Evolutionary conservation across 768 basidiomycete genomes (phyloP).

Genomic region (Cystobasidium onofrii): DNA sequence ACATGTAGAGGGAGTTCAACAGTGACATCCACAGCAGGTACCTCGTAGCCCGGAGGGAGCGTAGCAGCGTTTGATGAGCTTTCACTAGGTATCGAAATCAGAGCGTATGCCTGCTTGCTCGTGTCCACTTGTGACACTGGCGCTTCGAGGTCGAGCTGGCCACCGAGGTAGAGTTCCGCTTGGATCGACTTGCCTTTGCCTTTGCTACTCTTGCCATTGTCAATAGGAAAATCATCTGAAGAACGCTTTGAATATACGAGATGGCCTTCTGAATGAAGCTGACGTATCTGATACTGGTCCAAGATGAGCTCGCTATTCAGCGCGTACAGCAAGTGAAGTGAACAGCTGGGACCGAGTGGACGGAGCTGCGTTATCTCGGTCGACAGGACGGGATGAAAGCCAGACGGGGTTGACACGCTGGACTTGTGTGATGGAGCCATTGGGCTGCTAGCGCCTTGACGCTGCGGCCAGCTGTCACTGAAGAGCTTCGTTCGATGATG

Average conservation of each 20-base stretch:
- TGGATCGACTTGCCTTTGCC: constrained; percentile 18
- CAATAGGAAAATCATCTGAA: neutral
- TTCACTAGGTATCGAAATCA: constrained; percentile 15
- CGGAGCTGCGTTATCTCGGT: constrained; percentile 4
- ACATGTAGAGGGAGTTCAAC: constrained; percentile 34
- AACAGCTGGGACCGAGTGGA: constrained; percentile 22
- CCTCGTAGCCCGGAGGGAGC: constrained; percentile 3
- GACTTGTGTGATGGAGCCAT: constrained; percentile 3
- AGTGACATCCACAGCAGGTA: neutral
- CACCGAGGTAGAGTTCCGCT: constrained; percentile 13
- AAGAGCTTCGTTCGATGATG: too few relatives aligned
- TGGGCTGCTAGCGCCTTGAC: neutral
- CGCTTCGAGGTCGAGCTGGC: constrained; percentile 35
- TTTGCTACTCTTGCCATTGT: neutral
- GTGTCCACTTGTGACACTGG: constrained; percentile 6
- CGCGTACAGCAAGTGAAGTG: constrained; percentile 13
- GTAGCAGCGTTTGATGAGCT: neutral
- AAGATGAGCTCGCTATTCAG: constrained; percentile 27
- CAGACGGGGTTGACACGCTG: neutral
- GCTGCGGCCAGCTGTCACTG: too few relatives aligned
- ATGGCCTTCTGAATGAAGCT: constrained; percentile 17
- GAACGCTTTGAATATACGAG: constrained; percentile 18
- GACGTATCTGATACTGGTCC: constrained; percentile 35
- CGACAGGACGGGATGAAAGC: constrained; percentile 12
- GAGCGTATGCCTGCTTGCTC: neutral